These are phyloP conservation scores for Anisodus tanguticus DNA, from an alignment of 257 asterid species.

Conservation along the genomic window DNA sequence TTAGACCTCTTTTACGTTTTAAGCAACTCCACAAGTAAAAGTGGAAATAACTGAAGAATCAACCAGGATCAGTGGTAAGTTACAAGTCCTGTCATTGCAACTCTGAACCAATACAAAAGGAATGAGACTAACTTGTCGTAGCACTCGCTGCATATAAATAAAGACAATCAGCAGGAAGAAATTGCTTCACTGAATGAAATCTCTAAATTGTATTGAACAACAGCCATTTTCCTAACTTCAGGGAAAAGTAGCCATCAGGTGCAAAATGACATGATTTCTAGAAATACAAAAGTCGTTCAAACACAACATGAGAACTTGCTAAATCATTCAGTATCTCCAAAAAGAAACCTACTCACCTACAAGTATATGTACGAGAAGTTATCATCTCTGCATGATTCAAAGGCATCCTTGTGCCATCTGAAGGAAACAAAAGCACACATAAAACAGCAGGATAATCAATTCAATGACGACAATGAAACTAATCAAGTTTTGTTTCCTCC, in stretches of 20 bases:
- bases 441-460: background rate
- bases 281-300: background rate
- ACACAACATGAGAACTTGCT: no score
- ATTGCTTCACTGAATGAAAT: background rate
- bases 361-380: conserved; percentile 64
- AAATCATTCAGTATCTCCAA: background rate
- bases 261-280: background rate
- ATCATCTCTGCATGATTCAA: conserved; percentile 78
- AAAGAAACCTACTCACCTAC: conserved; percentile 60
- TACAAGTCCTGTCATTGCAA: conserved; percentile 74
- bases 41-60: background rate
- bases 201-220: background rate
- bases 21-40: background rate
- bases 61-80: conserved; percentile 36
- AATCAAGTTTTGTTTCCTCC: background rate
- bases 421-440: conserved; percentile 33
- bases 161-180: conserved; percentile 28
- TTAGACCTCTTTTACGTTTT: background rate
- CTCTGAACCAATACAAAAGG: conserved; percentile 91
- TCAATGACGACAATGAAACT: background rate
- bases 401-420: conserved; percentile 83
- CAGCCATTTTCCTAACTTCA: conserved; percentile 8
- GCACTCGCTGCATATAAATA: conserved; percentile 67
- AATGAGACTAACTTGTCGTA: conserved; percentile 76
- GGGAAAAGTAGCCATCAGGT: background rate